Evolutionary conservation across 2,329 filamentous ascomycete species (phyloP).

Genomic region (Penicillium thymicola): DNA sequence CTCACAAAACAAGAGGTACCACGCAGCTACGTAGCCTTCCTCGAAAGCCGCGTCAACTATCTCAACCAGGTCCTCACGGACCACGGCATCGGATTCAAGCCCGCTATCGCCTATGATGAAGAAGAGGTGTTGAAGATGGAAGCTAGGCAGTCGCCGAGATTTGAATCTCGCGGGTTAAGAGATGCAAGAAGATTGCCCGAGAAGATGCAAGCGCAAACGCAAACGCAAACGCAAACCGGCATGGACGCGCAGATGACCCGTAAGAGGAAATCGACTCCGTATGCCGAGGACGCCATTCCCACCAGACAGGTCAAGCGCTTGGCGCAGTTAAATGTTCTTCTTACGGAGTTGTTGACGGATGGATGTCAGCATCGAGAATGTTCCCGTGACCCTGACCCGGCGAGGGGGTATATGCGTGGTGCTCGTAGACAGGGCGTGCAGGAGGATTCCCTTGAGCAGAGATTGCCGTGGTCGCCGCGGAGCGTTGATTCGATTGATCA

Average conservation of each 20-base stretch:
- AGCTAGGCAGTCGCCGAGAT: background rate
- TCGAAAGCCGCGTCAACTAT: constrained; percentile 73
- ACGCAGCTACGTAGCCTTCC: constrained; percentile 77
- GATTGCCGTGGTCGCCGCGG: constrained; percentile 2
- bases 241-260: background rate
- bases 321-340: constrained; percentile 4
- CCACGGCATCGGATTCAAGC: constrained; percentile 64
- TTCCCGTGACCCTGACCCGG: background rate
- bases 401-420: background rate
- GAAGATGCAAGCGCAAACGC: background rate
- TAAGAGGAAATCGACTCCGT: background rate
- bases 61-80: constrained; percentile 66
- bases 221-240: background rate
- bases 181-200: background rate
- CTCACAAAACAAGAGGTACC: constrained; percentile 90
- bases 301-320: constrained; percentile 1
- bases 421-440: background rate
- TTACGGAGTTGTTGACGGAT: constrained; percentile 4
- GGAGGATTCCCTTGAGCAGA: background rate
- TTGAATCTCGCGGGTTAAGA: background rate
- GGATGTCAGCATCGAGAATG: background rate
- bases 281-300: background rate
- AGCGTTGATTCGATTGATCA: constrained; percentile 5
- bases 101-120: constrained; percentile 61
- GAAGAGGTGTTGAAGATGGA: background rate